Conservation (phyloP, 1,284 basidiomycete species). For the Ustilago trichophora region DNA sequence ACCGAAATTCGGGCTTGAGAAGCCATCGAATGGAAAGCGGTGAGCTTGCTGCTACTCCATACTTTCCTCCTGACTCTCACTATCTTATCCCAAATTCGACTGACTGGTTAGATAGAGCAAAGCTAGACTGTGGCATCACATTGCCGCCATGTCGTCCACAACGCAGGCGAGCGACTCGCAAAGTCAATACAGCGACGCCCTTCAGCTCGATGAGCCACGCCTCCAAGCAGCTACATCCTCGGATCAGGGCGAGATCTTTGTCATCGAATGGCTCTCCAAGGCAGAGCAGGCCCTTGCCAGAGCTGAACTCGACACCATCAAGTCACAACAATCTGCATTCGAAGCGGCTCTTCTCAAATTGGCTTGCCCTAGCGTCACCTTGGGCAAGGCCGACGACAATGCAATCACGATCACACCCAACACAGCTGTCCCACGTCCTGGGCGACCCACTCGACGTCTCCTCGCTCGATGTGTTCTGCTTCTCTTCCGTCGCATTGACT, state of each 20-base stretch:
- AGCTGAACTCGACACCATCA: slow-evolving; percentile 68
- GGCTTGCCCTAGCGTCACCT: slow-evolving; percentile 66
- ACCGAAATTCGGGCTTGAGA: too few species aligned
- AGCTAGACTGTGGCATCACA: too few species aligned
- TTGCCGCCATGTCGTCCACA: slow-evolving; percentile 29
- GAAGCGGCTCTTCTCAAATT: slow-evolving; percentile 76
- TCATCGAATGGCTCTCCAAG: slow-evolving; percentile 81
- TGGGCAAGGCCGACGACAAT: slow-evolving; percentile 23
- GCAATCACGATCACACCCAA: slow-evolving; percentile 24
- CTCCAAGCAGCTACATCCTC: slow-evolving; percentile 69
- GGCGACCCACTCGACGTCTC: slow-evolving; percentile 82
- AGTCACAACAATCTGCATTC: slow-evolving; percentile 73
- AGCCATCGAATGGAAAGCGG: too few species aligned
- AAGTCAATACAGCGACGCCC: slow-evolving; percentile 32
- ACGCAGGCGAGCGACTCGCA: slow-evolving; percentile 2
- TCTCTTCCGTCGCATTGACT: slow-evolving; percentile 82
- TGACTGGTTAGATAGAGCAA: too few species aligned
- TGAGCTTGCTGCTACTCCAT: too few species aligned
- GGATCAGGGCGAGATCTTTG: slow-evolving; percentile 80
- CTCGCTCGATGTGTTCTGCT: slow-evolving; percentile 79
- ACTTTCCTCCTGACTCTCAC: too few species aligned
- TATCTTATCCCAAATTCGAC: too few species aligned
- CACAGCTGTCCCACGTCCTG: slow-evolving; percentile 70
- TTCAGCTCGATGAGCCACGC: slow-evolving; percentile 45
- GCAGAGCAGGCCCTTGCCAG: slow-evolving; percentile 74